Base-by-base conservation (phyloP, 169 alveolate species). In the Plasmodium sp. region DNA sequence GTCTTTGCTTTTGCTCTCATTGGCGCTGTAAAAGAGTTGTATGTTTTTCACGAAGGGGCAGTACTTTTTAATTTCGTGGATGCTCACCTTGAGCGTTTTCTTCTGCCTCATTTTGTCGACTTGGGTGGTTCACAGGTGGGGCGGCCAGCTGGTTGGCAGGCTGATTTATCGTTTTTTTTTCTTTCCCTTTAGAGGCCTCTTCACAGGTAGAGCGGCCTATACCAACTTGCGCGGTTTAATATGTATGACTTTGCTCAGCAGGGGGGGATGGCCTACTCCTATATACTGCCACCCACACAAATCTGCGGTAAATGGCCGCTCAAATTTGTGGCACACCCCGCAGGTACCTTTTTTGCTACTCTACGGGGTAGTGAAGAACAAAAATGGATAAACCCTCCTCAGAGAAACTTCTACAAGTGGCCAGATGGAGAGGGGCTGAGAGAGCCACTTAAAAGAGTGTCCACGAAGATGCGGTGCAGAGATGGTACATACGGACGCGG, bases 21-120 rank as follows among this genome's bases (percentile, higher is more conserved):
- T 67, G 22, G 22, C 77, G 3, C 82, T 82, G 34, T 73, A 81
- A 43, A 92, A 71, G 27, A 81, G 4, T 48, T 72, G 84, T 45
- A 92, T 41, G 58, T 92, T 67, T 62, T 92, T 92, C 10, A 92
- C 90, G 83, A 92, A 92, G 7, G 95, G 95, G 39, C 95, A 92
- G 9, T 92, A 92, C 58, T 92, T 92, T 62, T 81, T 81, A 33
- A 92, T 82, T 72, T 92, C 95, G 27, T 92, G 36, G 41, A 92
- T 71, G 34, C 95, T 92, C 2, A 92, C 92, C 34, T 92, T 92
- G n/a, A 92, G 83, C 10, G 95, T 51, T 82, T 73, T 92, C 45
- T 92, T 82, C 72, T 92, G 82, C 34, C 95, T 92, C 95, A 92
- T 92, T 51, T 16, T 91, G 56, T 84, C 54, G 56, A 10, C 43